Conservation (phyloP, 2,329 filamentous ascomycete species). For the Xylariaceae sp. region DNA sequence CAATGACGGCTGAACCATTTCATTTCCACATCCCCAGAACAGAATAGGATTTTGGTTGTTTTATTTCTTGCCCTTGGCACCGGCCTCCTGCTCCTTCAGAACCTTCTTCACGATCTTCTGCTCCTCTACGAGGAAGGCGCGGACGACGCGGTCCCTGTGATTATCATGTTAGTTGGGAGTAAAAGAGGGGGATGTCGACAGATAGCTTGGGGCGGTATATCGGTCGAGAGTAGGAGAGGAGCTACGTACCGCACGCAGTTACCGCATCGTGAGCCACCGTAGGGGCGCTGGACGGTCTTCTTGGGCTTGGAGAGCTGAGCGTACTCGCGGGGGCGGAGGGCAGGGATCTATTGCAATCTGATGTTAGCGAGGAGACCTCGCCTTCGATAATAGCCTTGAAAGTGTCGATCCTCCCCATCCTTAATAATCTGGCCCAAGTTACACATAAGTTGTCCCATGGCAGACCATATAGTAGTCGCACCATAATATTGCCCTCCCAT, state of each 20-base stretch:
- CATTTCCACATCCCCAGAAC: too few relatives aligned
- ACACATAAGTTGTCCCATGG: too few relatives aligned
- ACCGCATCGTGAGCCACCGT: slow-evolving; percentile 96
- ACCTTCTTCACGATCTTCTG: slow-evolving; percentile 99
- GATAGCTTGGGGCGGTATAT: not conserved
- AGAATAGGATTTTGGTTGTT: too few relatives aligned
- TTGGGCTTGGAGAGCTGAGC: slow-evolving; percentile 94
- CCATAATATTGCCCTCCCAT: too few relatives aligned
- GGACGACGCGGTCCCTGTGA: slow-evolving; percentile 79
- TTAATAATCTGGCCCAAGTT: too few relatives aligned
- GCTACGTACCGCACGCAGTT: slow-evolving; percentile 74
- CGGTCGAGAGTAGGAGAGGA: not conserved
- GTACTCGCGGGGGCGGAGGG: slow-evolving; percentile 98
- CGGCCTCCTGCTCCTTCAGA: slow-evolving; percentile 91
- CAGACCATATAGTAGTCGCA: too few relatives aligned
- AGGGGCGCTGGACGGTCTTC: slow-evolving; percentile 98
- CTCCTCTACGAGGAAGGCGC: slow-evolving; percentile 99
- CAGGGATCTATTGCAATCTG: slow-evolving; percentile 65
- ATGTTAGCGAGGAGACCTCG: slow-evolving; percentile 9
- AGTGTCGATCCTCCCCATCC: too few relatives aligned
- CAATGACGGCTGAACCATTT: slow-evolving; percentile 33
- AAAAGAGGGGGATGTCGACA: not conserved
- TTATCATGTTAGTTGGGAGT: slow-evolving; percentile 6
- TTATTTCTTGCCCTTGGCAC: slow-evolving; percentile 68
- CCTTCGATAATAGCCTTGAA: too few relatives aligned